These are phyloP conservation scores for Mycena crocata DNA, from an alignment of 768 basidiomycete species.

Conservation along the genomic window DNA sequence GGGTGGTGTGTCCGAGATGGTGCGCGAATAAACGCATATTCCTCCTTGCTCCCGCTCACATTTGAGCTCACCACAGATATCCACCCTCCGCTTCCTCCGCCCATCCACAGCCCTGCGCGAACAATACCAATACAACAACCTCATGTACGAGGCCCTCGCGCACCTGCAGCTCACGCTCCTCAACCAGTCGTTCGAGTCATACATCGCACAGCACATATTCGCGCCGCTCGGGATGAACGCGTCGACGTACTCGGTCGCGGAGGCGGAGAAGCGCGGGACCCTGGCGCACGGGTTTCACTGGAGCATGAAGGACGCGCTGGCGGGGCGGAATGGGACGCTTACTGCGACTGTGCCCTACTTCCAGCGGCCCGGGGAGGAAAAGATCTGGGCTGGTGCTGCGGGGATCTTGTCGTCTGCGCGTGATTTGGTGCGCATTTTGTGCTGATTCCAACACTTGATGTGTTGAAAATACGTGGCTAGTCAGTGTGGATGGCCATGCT, in stretches of 20 bases:
- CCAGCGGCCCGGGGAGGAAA: conserved; percentile 52
- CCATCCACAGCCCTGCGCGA: no score
- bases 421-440: conserved; percentile 50
- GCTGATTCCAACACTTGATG: neutral
- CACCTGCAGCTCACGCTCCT: no score
- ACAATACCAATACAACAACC: no score
- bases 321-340: conserved; percentile 46
- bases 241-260: conserved; percentile 23
- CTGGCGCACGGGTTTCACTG: conserved; percentile 42
- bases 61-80: no score
- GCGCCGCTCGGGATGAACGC: no score
- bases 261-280: conserved; percentile 17
- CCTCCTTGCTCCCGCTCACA: no score
- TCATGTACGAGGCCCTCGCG: no score
- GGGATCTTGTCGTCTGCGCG: conserved; percentile 53
- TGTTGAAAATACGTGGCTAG: conserved; percentile 20
- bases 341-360: conserved; percentile 54
- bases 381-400: conserved; percentile 54
- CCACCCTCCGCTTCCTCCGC: no score
- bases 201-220: no score
- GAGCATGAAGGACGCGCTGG: conserved; percentile 44
- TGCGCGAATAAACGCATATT: no score
- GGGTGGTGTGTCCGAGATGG: no score
- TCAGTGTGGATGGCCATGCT: conserved; percentile 54
- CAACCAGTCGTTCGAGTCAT: no score